Base-by-base conservation (phyloP, 768 basidiomycete genomes). In the Dacryopinax spathularia region DNA sequence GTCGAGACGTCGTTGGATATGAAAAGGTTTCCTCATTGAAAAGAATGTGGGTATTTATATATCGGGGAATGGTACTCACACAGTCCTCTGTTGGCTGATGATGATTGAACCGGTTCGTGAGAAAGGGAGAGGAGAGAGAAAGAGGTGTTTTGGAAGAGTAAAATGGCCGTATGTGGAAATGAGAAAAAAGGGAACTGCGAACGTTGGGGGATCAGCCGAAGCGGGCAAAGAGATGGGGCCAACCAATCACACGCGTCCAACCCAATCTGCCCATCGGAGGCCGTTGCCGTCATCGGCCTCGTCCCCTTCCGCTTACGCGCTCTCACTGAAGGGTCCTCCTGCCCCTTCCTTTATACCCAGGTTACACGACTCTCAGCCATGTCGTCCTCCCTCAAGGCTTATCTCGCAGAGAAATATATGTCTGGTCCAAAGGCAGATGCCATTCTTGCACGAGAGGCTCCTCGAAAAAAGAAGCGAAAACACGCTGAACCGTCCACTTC, bases 351-450 rank as follows among this genome's bases (percentile, higher is more conserved):
- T n/a, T n/a, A n/a, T n/a, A n/a, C n/a, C n/a, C n/a, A n/a, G n/a
- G n/a, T n/a, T n/a, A n/a, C n/a, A n/a, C n/a, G n/a, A n/a, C n/a
- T n/a, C n/a, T n/a, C 22, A 9, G 60, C 33, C 60, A 64, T 64
- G 60, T 4, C 59, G 6, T 48, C 62, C 9, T 65, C 67, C 2
- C 80, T 94, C 77, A 86, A 91, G 72, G 79, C 89, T 25, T 94
- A 94, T 72, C 81, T 94, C 18, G 91, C 91, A 0, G 82, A 86
- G 67, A 91, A 89, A 66, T 98, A 98, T 77, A 95, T 97, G 93
- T 86, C 92, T 4, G 95, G 95, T 0, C 84, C 91, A 0, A 98
- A 97, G 70, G 92, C 94, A 1, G 95, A 97, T 68, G 93, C 91
- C 5, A 98, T 98, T 66, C 79, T 97, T 7, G 79, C 92, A 2